Percentiles rank a stretch among this genome's conserved stretches.
Conservation (phyloP, 805 yeast species). For the Yamadazyma akitaensis region DNA sequence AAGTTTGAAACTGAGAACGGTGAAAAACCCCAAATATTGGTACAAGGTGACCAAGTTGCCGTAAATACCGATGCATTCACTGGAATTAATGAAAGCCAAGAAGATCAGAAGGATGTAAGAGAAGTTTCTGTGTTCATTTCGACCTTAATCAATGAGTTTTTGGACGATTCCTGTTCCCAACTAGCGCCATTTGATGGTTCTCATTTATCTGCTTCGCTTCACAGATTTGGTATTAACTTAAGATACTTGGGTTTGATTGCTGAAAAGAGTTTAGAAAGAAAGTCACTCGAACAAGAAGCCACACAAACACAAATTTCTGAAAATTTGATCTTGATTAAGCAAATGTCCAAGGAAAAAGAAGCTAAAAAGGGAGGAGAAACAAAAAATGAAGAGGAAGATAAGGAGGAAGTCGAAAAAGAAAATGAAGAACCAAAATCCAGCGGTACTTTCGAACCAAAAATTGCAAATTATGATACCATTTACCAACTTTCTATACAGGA, state of each 20-base stretch:
- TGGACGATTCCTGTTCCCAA: conserved; percentile 52
- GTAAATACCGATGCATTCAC: conserved; percentile 80
- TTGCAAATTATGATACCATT: conserved; percentile 47
- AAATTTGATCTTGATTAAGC: conserved; percentile 27
- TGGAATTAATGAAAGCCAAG: conserved; percentile 35
- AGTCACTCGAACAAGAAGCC: conserved; percentile 15
- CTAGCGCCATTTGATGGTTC: conserved; percentile 78
- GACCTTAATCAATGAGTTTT: conserved; percentile 59
- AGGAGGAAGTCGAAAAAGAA: conserved; percentile 22
- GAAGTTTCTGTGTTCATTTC: conserved; percentile 65
- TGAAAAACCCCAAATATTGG: conserved; percentile 47
- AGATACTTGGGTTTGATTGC: conserved; percentile 79
- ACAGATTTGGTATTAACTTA: conserved; percentile 79
- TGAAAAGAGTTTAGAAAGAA: conserved; percentile 18
- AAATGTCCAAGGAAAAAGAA: conserved; percentile 22
- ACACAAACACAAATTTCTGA: conserved; percentile 19
- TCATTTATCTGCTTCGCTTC: conserved; percentile 67
- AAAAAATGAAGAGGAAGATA: conserved; percentile 24
- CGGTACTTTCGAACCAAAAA: conserved; percentile 32
- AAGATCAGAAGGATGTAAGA: conserved; percentile 64
- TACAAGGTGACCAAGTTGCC: conserved; percentile 51
- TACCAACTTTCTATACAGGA: conserved; percentile 53
- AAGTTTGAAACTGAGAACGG: conserved; percentile 27
- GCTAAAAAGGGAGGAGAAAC: conserved; percentile 28
- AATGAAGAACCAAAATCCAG: conserved; percentile 32